phyloP scores from a whole-genome alignment of 495 filamentous ascomycete species.

The Amphirosellinia nigrospora region DNA sequence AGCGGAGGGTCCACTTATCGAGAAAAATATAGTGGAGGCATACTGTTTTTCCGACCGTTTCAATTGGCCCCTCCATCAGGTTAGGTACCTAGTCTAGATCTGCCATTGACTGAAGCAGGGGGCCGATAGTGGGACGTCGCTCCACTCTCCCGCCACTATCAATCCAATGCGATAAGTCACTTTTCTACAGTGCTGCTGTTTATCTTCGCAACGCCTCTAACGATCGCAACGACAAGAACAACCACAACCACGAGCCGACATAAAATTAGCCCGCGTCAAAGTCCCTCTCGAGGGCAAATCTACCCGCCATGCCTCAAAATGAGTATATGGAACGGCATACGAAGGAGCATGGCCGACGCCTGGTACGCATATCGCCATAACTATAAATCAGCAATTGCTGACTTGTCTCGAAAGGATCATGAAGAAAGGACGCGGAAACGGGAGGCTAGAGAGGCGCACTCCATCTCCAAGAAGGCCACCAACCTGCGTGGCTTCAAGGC shows the following conservation, averaged over 20 bases:
- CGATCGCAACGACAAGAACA: background rate
- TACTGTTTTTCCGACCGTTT: slow-evolving; percentile 4
- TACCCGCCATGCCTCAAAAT: slow-evolving; percentile 71
- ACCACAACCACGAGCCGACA: slow-evolving; percentile 5
- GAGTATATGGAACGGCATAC: slow-evolving; percentile 91
- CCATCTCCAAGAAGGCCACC: slow-evolving; percentile 84
- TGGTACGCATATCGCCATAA: slow-evolving; percentile 33
- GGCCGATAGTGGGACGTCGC: background rate
- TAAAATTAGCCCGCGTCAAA: slow-evolving; percentile 3
- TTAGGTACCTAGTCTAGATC: too few relatives aligned
- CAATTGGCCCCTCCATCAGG: background rate
- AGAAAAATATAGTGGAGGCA: slow-evolving; percentile 38
- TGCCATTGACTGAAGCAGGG: background rate
- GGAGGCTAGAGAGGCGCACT: slow-evolving; percentile 84
- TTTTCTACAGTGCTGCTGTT: slow-evolving; percentile 16
- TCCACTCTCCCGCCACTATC: background rate
- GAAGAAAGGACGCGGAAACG: slow-evolving; percentile 92
- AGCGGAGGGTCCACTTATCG: slow-evolving; percentile 9
- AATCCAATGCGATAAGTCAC: slow-evolving; percentile 19
- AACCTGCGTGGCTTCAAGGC: slow-evolving; percentile 89
- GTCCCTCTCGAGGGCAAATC: slow-evolving; percentile 30
- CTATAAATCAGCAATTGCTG: background rate
- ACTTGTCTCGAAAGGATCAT: slow-evolving; percentile 61
- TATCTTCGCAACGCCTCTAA: background rate
- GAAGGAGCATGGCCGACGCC: slow-evolving; percentile 78